Evolutionary conservation across 2,329 filamentous ascomycete genomes (phyloP).

Genomic region (Xylariaceae sp.): DNA sequence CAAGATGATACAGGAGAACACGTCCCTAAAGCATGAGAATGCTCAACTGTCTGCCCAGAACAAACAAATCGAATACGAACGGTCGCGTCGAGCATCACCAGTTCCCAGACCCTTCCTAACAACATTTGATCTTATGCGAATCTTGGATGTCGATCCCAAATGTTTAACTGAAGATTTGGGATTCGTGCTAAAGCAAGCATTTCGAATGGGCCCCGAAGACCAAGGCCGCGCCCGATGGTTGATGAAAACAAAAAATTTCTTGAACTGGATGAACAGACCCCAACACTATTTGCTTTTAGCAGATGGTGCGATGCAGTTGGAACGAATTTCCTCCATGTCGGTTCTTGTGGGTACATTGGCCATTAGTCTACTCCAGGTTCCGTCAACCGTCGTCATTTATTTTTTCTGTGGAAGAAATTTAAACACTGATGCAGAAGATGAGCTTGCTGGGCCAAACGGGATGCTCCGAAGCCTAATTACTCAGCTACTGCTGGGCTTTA

Average conservation of each 20-base stretch:
- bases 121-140: constrained; percentile 2
- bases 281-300: constrained; percentile 1
- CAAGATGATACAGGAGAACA: constrained; percentile 12
- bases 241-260: constrained; percentile 9
- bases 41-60: constrained; percentile 3
- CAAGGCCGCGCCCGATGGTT: constrained; percentile 17
- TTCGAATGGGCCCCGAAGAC: not conserved
- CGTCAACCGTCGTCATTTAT: not conserved
- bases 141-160: constrained; percentile 6
- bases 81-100: constrained; percentile 1
- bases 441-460: not conserved
- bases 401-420: constrained; percentile 19
- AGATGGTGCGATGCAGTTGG: constrained; percentile 5
- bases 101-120: not conserved
- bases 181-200: constrained; percentile 9
- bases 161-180: constrained; percentile 3
- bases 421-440: not conserved
- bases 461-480: constrained; percentile 15
- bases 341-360: constrained; percentile 6
- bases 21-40: constrained; percentile 1
- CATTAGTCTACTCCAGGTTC: constrained; percentile 2
- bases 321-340: constrained; percentile 16
- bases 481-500: constrained; percentile 10
- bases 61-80: constrained; percentile 1
- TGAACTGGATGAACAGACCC: constrained; percentile 1